Percentiles rank a stretch among this genome's conserved stretches.
Evolutionary conservation across 805 yeast species (phyloP).

Genomic region (Metschnikowia noctiluminum): DNA sequence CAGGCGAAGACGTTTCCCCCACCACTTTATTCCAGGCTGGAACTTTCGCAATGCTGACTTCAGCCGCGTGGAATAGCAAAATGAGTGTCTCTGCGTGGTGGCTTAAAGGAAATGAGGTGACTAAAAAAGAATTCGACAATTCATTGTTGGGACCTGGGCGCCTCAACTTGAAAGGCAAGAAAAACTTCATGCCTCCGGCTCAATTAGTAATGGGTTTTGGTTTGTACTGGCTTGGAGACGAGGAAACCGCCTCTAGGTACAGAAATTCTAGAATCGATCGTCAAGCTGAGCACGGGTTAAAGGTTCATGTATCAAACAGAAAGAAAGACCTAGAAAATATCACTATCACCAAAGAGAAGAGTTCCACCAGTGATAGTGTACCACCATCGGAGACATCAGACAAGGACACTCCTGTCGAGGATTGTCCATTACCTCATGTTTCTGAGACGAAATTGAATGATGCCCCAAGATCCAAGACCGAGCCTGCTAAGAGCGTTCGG

Average conservation of each 20-base stretch:
- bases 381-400: neutral
- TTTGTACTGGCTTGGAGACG: conserved; percentile 68
- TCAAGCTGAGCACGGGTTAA: conserved; percentile 38
- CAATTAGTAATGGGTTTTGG: conserved; percentile 90
- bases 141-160: conserved; percentile 58
- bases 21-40: conserved; percentile 89
- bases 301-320: conserved; percentile 32
- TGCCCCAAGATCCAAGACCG: neutral
- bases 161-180: conserved; percentile 53
- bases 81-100: conserved; percentile 82
- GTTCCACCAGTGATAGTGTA: neutral
- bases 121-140: conserved; percentile 65
- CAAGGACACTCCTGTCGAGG: neutral
- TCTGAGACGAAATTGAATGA: neutral
- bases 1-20: conserved; percentile 74
- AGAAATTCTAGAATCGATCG: conserved; percentile 26
- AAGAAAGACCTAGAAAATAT: conserved; percentile 35
- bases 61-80: conserved; percentile 89
- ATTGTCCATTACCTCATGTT: neutral
- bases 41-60: conserved; percentile 71
- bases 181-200: conserved; percentile 68
- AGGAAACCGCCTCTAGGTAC: conserved; percentile 42
- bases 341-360: conserved; percentile 2
- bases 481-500: conserved; percentile 46
- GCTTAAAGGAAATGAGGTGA: conserved; percentile 64